Evolutionary conservation across 306 rosid genomes (phyloP).

Genomic region (Lathyrus sativus): DNA sequence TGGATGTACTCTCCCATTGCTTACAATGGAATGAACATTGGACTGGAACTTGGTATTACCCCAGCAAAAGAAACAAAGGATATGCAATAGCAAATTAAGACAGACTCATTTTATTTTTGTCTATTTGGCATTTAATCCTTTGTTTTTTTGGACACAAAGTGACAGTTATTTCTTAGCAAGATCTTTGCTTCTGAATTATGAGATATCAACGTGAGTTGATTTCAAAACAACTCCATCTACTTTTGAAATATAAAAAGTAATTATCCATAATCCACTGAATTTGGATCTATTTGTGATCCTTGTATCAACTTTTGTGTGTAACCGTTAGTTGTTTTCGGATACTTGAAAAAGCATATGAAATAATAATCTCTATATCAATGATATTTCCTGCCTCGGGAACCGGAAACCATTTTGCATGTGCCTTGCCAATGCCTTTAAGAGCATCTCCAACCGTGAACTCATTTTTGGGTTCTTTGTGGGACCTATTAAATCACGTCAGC

Average conservation of each 20-base stretch:
- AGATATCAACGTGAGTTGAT: constrained; percentile 9
- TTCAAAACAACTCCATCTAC: not conserved
- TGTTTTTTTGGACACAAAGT: not conserved
- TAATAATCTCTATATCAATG: no score
- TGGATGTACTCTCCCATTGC: constrained; percentile 93
- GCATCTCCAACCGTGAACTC: no score
- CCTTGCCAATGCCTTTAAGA: no score
- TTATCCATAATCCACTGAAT: not conserved
- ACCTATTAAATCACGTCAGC: no score
- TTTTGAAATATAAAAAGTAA: not conserved
- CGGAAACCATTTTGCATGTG: no score
- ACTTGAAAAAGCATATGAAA: not conserved
- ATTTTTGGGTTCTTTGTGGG: no score
- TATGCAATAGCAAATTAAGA: constrained; percentile 5
- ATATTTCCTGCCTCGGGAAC: no score
- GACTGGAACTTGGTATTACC: constrained; percentile 47
- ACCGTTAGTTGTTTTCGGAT: not conserved
- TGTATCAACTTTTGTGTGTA: not conserved
- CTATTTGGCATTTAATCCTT: not conserved
- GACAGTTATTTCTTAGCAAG: not conserved
- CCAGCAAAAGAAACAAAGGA: constrained; percentile 35
- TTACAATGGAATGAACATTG: constrained; percentile 70
- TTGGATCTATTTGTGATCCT: not conserved
- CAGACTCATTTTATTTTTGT: not conserved
- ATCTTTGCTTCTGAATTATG: not conserved